Evolutionary conservation across 148 eudicot species (phyloP), one percentile per base, ranked within the genome.

Genomic region (Chenopodium quinoa): DNA sequence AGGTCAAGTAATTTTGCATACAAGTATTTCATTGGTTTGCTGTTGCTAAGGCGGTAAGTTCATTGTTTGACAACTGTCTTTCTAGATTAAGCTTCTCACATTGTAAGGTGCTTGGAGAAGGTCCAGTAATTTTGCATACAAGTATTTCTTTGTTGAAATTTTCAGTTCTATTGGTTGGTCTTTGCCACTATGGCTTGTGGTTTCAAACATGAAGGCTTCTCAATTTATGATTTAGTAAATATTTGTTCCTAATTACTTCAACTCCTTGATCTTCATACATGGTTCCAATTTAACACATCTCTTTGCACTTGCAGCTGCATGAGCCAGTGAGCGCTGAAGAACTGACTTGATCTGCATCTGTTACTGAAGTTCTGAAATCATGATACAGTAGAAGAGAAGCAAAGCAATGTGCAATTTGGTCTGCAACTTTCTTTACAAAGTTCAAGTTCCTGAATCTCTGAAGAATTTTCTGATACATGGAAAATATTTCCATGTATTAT

Each of bases 21-120:
- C 25, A 23, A 23, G 79, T 93, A 67, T 91, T 96, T 82, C 99
- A 96, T 81, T 90, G 88, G 91, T 88, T 96, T 87, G 71, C 97
- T 82, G 92, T 92, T 81, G 91, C 99, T 34, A 88, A 92, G 76
- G 97, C 97, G 20, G 97, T 96, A 89, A 91, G 97, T 84, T 82
- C 8, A 4, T 74, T 52, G 50, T 77, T 56, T 82, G 71, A 52
- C 37, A 25, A 60, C 2, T 25, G 2, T 50, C 62, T 78, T 22
- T 72, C 64, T 16, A n/a, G 62, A 44, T 74, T 32, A 23, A 29
- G 29, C 48, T 40, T n/a, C 23, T 48, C 40, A 17, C 25, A 12
- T 34, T 65, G 22, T 20, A 62, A 20, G 23, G n/a, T 58, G 63
- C n/a, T 58, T 58, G 22, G 27, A 27, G 27, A 27, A 27, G 27